Evolutionary conservation across 331 rosid genomes (phyloP).

Genomic region (Pyracantha coccinea): DNA sequence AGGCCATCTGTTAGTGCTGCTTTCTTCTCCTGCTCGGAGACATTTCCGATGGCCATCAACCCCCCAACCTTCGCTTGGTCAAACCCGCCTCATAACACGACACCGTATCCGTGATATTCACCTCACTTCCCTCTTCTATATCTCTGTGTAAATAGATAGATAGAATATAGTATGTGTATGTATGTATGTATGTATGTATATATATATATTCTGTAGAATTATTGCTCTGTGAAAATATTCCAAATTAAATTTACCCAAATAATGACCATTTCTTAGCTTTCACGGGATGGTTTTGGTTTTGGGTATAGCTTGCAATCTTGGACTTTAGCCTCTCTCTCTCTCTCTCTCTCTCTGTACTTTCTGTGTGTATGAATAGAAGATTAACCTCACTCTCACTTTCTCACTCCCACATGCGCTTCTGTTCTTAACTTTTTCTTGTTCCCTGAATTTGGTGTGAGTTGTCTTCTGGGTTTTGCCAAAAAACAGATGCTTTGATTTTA

Average conservation of each 20-base stretch:
- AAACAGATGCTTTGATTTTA: background rate
- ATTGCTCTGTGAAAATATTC: background rate
- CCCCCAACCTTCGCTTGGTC: background rate
- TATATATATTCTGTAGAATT: background rate
- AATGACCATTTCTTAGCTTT: background rate
- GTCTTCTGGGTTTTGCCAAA: constrained; percentile 3
- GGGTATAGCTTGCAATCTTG: background rate
- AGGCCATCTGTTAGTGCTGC: background rate
- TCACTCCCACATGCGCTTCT: constrained; percentile 17
- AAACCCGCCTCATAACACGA: constrained; percentile 10
- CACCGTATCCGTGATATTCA: constrained; percentile 28
- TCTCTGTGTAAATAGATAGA: background rate
- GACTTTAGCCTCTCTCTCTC: background rate
- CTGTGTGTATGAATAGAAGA: background rate
- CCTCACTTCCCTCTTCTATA: background rate
- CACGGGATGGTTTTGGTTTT: constrained; percentile 11
- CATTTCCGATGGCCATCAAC: background rate
- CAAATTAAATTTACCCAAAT: background rate
- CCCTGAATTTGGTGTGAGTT: background rate
- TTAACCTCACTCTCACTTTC: background rate
- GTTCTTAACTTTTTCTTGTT: constrained; percentile 7
- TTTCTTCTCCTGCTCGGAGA: background rate
- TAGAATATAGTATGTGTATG: background rate
- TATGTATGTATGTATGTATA: too few relatives aligned
- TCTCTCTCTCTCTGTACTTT: background rate